Base-by-base conservation (phyloP, 371 early-diverging fungal genomes). In the Dichotomocladium elegans region DNA sequence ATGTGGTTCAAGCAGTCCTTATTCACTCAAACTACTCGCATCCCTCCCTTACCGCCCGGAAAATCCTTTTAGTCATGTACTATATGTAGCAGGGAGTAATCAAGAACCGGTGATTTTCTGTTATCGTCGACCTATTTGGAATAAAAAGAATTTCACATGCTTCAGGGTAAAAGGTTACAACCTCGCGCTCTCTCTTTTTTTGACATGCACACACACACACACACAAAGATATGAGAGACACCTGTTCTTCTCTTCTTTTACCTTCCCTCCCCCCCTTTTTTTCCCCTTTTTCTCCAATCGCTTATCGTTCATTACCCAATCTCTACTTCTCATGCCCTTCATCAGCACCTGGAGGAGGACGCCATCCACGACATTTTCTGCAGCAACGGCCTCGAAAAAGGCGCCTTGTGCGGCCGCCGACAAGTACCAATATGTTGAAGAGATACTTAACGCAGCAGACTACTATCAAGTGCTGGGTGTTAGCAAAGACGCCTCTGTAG, bases 381-480 rank as follows among this genome's bases (percentile, higher is more conserved):
- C n/a, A n/a, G n/a, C n/a, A 14, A 25, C 51, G 3, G 35, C 9
- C 45, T 3, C 40, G 35, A 42, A 19, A 42, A 29, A 34, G 14
- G 26, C 51, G 3, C 12, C 26, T 8, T 4, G 12, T 7, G 33
- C 35, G 22, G 21, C 15, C 19, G 50, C 31, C 31, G 66, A 69
- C 26, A 74, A 68, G 48, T 74, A 70, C 42, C 48, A 47, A 34
- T 34, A 57, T 52, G 74, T 74, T 2, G 71, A 74, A 24, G 64
- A 66, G 24, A 68, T 74, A 27, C 53, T 74, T 27, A 55, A 45
- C 15, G 70, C 70, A 29, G 41, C 66, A 4, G 61, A 68, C 43
- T 68, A 68, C 45, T 74, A 74, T 35, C 59, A 55, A 40, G 66
- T 68, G 10, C 47, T 74, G 24, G 71, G 64, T 1, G 51, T 74